These are phyloP conservation scores for Garcia nutans DNA, from an alignment of 345 rosid genomes.

Conservation along the genomic window DNA sequence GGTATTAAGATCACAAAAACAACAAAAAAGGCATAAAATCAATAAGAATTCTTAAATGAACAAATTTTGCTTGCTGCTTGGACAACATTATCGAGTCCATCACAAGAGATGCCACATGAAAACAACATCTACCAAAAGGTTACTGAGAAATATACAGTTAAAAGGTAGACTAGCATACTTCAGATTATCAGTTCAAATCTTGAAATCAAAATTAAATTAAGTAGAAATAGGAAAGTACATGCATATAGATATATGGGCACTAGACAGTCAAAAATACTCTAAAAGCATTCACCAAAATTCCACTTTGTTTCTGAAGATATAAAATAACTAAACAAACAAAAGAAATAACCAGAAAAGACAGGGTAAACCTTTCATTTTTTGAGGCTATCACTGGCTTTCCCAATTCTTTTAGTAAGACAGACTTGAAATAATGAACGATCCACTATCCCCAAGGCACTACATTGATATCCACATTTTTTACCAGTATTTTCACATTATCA, in stretches of 20 bases:
- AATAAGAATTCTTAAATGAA: background rate
- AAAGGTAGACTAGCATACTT: no score
- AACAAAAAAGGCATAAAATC: background rate
- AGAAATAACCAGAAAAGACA: background rate
- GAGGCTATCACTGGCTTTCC: background rate
- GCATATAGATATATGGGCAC: no score
- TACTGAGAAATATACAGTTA: no score
- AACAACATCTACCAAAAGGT: background rate
- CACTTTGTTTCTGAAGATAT: background rate
- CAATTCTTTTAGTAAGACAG: background rate
- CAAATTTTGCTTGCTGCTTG: background rate
- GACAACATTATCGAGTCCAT: background rate
- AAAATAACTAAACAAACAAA: background rate
- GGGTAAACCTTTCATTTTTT: background rate
- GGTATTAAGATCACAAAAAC: constrained; percentile 23
- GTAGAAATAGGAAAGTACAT: no score
- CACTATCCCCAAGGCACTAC: background rate
- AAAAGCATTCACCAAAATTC: background rate
- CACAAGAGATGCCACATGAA: background rate
- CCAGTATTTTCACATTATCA: background rate
- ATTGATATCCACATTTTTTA: background rate
- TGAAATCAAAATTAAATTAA: no score
- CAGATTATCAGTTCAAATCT: no score
- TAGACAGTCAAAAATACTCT: background rate
- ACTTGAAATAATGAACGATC: background rate